Conservation (phyloP, 306 rosid genomes). For the Leucaena leucocephala region DNA sequence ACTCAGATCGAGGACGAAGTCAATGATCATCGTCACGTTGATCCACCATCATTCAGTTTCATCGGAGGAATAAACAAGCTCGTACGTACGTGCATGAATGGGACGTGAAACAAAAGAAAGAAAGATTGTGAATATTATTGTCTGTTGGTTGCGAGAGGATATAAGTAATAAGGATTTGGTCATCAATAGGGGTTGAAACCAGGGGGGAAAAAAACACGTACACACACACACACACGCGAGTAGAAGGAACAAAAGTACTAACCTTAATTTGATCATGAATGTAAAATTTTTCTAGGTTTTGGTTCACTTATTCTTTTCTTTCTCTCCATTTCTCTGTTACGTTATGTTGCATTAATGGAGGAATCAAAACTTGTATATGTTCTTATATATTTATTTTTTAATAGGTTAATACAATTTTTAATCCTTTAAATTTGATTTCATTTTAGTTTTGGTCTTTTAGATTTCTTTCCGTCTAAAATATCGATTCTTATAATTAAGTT, state of each 20-base stretch:
- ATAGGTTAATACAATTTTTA: not conserved
- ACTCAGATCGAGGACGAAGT: not conserved
- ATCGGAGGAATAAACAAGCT: constrained; percentile 5
- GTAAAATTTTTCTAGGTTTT: constrained; percentile 25
- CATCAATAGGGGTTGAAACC: not conserved
- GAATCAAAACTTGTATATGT: constrained; percentile 27
- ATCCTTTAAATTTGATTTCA: too few relatives aligned
- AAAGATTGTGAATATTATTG: not conserved
- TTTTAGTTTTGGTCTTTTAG: too few relatives aligned
- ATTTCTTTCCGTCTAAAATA: too few relatives aligned
- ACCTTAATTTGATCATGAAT: not conserved
- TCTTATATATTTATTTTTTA: not conserved
- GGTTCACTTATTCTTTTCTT: constrained; percentile 13
- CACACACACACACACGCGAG: too few relatives aligned
- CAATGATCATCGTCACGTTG: too few relatives aligned
- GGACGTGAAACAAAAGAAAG: not conserved
- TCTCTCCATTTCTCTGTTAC: not conserved
- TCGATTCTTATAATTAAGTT: too few relatives aligned
- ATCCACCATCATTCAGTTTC: too few relatives aligned
- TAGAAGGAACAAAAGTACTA: too few relatives aligned
- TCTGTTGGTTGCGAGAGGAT: constrained; percentile 37
- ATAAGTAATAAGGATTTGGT: constrained; percentile 24
- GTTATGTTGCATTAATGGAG: not conserved
- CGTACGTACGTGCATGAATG: not conserved
- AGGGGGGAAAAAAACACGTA: too few relatives aligned